Percentiles rank a stretch among this genome's conserved stretches.
These are phyloP conservation scores for Persicaria tinctoria DNA, from an alignment of 148 eudicot species.

Conservation along the genomic window DNA sequence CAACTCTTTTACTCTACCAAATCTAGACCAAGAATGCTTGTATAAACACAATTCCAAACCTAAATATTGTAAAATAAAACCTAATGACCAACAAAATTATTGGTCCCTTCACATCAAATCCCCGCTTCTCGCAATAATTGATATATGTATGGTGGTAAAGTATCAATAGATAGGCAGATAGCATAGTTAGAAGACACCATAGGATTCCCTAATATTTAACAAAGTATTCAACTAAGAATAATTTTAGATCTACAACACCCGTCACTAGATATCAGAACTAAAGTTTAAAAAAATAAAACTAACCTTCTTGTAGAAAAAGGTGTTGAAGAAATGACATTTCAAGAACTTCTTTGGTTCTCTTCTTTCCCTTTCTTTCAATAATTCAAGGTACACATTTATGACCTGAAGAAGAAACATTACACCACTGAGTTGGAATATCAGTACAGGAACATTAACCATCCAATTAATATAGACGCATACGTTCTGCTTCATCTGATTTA, in stretches of 20 bases:
- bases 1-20: neutral
- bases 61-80: neutral
- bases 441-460: slow-evolving; percentile 8
- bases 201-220: neutral
- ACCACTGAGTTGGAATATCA: slow-evolving; percentile 5
- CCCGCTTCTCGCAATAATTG: neutral
- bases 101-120: neutral
- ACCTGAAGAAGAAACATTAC: slow-evolving; percentile 40
- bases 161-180: neutral
- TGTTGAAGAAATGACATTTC: slow-evolving; percentile 94
- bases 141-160: neutral
- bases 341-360: slow-evolving; percentile 78
- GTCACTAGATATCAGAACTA: neutral
- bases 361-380: slow-evolving; percentile 89
- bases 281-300: slow-evolving; percentile 19
- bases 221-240: neutral
- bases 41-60: neutral
- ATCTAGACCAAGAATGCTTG: neutral
- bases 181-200: neutral
- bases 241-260: neutral
- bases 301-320: slow-evolving; percentile 96
- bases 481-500: neutral
- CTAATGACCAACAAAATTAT: neutral
- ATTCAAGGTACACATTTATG: slow-evolving; percentile 74
- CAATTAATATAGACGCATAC: neutral